These are phyloP conservation scores for Viridothelium virens DNA, from an alignment of 495 filamentous ascomycete species.

Conservation along the genomic window DNA sequence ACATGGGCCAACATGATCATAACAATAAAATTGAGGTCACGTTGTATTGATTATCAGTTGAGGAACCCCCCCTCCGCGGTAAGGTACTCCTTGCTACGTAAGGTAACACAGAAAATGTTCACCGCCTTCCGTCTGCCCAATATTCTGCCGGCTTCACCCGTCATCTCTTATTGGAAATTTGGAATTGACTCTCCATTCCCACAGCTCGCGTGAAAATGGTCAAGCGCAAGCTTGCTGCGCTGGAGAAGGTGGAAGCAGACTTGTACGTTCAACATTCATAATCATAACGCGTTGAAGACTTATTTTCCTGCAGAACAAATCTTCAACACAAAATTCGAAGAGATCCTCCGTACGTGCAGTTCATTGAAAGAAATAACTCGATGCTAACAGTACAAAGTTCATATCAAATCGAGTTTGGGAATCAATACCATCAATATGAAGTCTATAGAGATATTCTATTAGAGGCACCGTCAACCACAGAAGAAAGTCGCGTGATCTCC, in stretches of 20 bases:
- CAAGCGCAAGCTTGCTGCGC: constrained; percentile 79
- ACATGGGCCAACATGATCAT: too few relatives aligned
- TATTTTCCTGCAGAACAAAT: constrained; percentile 51
- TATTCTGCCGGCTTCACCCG: not conserved
- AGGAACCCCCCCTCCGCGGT: too few relatives aligned
- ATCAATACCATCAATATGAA: constrained; percentile 89
- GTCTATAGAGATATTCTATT: constrained; percentile 84
- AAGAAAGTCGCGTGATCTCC: constrained; percentile 66
- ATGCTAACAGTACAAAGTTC: constrained; percentile 44
- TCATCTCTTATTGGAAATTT: not conserved
- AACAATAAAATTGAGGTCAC: too few relatives aligned
- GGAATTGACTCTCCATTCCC: not conserved
- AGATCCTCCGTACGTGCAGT: constrained; percentile 55
- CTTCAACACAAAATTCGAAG: constrained; percentile 81
- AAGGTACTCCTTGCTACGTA: too few relatives aligned
- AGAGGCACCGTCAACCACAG: constrained; percentile 65
- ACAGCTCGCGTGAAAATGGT: constrained; percentile 45
- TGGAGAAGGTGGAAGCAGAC: constrained; percentile 93
- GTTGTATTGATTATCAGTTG: too few relatives aligned
- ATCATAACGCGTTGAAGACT: not conserved
- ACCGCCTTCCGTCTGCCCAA: not conserved
- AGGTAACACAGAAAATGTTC: not conserved
- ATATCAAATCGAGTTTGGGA: constrained; percentile 76
- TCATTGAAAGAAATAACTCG: constrained; percentile 2
- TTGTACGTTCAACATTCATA: constrained; percentile 38